phyloP scores from a whole-genome alignment of 257 asterid species.

The Solanum sejunctum region DNA sequence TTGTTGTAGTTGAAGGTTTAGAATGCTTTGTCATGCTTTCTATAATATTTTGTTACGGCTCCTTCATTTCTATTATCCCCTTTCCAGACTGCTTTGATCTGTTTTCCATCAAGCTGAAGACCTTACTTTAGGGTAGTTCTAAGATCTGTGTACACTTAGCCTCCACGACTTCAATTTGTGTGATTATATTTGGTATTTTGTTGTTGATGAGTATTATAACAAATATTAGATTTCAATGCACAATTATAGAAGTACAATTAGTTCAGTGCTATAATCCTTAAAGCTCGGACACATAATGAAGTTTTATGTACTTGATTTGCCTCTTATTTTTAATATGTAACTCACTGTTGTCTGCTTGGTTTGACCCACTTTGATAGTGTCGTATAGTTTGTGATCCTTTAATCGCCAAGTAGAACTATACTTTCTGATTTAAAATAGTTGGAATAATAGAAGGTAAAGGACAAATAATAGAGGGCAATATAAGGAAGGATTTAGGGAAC shows the following conservation, averaged over 20 bases:
- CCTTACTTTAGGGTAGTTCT: too few species aligned
- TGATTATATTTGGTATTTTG: too few species aligned
- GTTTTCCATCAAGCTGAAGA: too few species aligned
- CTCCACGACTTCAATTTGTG: too few species aligned
- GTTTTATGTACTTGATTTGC: background rate
- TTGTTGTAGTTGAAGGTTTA: too few species aligned
- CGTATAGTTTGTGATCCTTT: background rate
- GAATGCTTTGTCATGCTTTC: too few species aligned
- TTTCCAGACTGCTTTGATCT: too few species aligned
- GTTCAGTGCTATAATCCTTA: background rate
- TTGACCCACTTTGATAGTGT: background rate
- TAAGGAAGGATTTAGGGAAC: background rate
- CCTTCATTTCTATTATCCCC: too few species aligned
- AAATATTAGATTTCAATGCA: background rate
- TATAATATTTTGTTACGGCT: too few species aligned
- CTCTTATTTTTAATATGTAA: background rate
- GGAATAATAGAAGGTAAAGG: background rate
- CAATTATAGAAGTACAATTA: background rate
- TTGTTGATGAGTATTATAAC: background rate
- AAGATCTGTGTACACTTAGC: too few species aligned
- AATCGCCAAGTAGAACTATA: background rate
- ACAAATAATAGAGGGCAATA: background rate
- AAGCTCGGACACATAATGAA: background rate
- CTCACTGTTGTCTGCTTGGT: background rate
- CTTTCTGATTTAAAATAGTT: background rate